These are phyloP conservation scores for Nakazawaea ishiwadae DNA, from an alignment of 805 yeast species.

Conservation along the genomic window DNA sequence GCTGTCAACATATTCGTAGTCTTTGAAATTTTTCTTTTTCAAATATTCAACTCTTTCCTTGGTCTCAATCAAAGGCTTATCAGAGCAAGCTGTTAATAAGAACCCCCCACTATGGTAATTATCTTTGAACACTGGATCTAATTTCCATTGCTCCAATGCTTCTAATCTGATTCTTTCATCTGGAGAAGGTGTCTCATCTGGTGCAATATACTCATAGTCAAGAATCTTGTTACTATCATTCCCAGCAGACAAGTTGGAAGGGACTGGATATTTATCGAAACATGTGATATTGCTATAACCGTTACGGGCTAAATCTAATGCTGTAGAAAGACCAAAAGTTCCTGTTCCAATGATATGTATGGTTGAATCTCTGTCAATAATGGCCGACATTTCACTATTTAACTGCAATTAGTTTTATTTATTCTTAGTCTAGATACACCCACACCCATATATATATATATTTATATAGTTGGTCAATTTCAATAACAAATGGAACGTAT, in stretches of 20 bases:
- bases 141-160: constrained; percentile 24
- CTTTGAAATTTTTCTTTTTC: constrained; percentile 1
- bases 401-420: too few species aligned
- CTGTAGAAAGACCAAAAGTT: constrained; percentile 34
- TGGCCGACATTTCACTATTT: too few species aligned
- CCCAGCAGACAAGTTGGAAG: constrained; percentile 31
- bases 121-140: constrained; percentile 23
- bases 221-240: constrained; percentile 32
- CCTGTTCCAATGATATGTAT: constrained; percentile 32
- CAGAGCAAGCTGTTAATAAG: constrained; percentile 17
- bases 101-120: constrained; percentile 24
- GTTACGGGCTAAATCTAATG: constrained; percentile 24
- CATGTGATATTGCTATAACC: constrained; percentile 23
- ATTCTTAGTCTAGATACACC: too few species aligned
- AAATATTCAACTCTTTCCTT: constrained; percentile 7
- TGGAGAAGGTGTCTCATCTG: constrained; percentile 8
- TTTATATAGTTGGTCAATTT: too few species aligned
- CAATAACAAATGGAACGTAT: too few species aligned
- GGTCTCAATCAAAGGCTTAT: constrained; percentile 11
- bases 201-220: constrained; percentile 17
- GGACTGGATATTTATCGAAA: constrained; percentile 25
- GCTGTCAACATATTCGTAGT: constrained; percentile 13
- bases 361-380: constrained; percentile 9
- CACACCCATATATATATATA: too few species aligned
- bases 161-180: constrained; percentile 22